Base-by-base conservation (phyloP, 176 grass and related monocot genomes). In the Urochloa ruziziensis region DNA sequence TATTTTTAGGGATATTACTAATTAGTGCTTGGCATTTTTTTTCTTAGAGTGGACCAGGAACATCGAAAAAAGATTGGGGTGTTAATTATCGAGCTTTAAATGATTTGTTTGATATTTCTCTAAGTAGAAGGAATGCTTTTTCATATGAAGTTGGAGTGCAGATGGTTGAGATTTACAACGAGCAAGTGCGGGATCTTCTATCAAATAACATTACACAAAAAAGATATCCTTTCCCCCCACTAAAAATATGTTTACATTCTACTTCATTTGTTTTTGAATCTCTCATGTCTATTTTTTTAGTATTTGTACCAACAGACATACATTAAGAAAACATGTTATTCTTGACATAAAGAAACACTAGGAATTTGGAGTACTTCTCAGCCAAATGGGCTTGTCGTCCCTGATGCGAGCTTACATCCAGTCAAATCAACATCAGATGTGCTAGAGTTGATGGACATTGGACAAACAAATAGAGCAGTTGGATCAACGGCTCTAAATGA, bases 111-210 rank as follows among this genome's bases (percentile, higher is more conserved):
- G 82, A 91, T 35, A 99, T 94, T 37, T 99, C 97, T 74, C 24
- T 83, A 47, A 92, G 88, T 52, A 96, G 97, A 89, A 96, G 90
- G 74, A 95, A 94, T 68, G 82, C 91, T 52, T 94, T 94, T 46
- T 82, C 86, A 44, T 99, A 99, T 79, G 97, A 99, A 84, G 97
- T 99, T 29, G 89, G 82, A 88, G 93, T 99, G 62, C 97, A 99
- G 64, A 99, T 99, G 97, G 93, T 99, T 87, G 93, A 99, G 75
- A 96, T 99, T 88, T 99, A 99, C 82, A 99, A 99, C 5, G 97
- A 99, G 78, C 97, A 99, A 99, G 89, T 99, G 62, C 88, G 93
- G 3, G 97, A 99, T 90, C 93, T 99, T 83, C 88, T 99, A 19
- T 94, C 89, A 73, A 94, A 88, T 82, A 90, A 96, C 80, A 74